Evolutionary conservation across 106 monocot species (phyloP), one percentile per base, ranked within the genome.

Genomic region (Dioscorea dumetorum): DNA sequence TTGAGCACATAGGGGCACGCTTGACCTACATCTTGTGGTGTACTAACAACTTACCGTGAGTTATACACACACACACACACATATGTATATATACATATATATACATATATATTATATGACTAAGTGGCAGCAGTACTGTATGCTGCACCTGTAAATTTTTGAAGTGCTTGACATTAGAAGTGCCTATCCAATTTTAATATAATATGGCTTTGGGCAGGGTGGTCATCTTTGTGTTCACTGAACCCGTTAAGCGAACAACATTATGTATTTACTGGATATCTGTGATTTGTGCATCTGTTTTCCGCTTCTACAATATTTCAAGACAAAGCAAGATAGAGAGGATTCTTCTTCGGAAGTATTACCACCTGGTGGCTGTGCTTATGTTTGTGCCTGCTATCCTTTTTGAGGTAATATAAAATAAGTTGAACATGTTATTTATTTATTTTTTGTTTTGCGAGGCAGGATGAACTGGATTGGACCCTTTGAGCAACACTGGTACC

Each of bases 341-440:
- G 67, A 99, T 99, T 70, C 93, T 99, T 79, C 87, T 99, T 33
- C 80, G 99, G 24, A 99, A 99, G 60, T 99, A 99, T 66, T 99
- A 99, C 74, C 99, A 99, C 81, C 74, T 99, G 23, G 87, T 99
- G 61, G 99, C 93, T 56, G 99, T 99, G 58, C 60, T 90, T 21
- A 90, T 99, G 82, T 99, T 99, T 77, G 65, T 73, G 6, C 99
- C 99, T 62, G 93, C 90, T 76, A 74, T 99, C 64, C 70, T 93
- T 64, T 80, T 85, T 70, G 90, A 99, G 99, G 99, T 93, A 22
- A 3, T 53, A 57, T 31, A 5, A 58, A 28, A 28, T 28, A 28
- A 15, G 23, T 48, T 24, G 15, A 64, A 28, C 65, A 14, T 53
- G 57, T 48, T 67, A 21, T 64, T 41, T 41, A 41, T 41, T 41